Base-by-base conservation (phyloP, 2,329 filamentous ascomycete genomes). In the Clarireedia sp. region DNA sequence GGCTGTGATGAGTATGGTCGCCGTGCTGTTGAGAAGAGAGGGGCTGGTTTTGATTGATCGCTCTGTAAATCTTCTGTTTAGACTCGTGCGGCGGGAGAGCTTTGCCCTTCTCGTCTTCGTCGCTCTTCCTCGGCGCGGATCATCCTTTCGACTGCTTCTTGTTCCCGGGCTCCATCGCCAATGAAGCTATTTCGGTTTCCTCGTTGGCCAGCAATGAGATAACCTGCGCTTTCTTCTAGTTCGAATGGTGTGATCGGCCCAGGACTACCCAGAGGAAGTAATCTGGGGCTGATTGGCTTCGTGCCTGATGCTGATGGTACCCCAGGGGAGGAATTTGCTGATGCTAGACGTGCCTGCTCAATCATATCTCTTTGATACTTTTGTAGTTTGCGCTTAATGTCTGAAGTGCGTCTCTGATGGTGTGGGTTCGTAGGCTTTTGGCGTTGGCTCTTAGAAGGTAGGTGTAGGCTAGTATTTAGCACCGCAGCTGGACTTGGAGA, bases 311-410 rank as follows among this genome's bases (percentile, higher is more conserved):
- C 38, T 41, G 66, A 65, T 0, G 72, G 58, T 6, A 65, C 57
- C 8, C 67, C 60, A 8, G 67, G 69, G 19, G 73, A 69, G 40
- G 51, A 52, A 36, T 14, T 29, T 23, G 24, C 44, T 23, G 45
- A 29, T n/a, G 59, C 78, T 59, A 78, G 69, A 24, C 73, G 72
- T 7, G 80, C 78, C 63, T 83, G 80, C 1, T 77, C 75, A 48
- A 82, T 76, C 80, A 83, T 82, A 55, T 83, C 79, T 48, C 78
- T 73, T 62, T 83, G 78, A 60, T 83, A 84, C 61, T 83, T 78
- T 62, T 78, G 75, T 38, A 83, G 60, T 57, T 74, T 75, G 26
- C 74, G 73, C 56, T 76, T 76, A 19, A 75, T 72, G 53, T 83
- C 79, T 0, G 74, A 74, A 37, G 71, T 70, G 50, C 71, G 70